Evolutionary conservation across 768 basidiomycete genomes (phyloP), one percentile per base, ranked within the genome.

Genomic region (Punctularia strigosozonata): DNA sequence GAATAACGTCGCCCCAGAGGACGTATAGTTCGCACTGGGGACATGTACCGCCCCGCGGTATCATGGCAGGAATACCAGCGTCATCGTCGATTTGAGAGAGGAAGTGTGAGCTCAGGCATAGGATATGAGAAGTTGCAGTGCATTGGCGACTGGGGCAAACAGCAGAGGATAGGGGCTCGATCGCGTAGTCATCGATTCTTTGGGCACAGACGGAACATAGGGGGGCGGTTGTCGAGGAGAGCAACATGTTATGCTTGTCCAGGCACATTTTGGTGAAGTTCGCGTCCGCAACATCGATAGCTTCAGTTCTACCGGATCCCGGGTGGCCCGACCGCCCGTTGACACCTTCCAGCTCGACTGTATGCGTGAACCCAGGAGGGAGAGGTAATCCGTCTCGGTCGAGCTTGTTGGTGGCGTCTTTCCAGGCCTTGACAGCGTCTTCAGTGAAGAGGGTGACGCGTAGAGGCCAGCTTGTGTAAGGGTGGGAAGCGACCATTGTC

Each of bases 371-470:
- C 0, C 76, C 75, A 17, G 45, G 56, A 10, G 79, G 79, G 31
- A 77, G 60, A 3, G 63, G 52, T 17, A 52, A 40, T 12, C 38
- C 34, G 17, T 32, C 36, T 6, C 46, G 38, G 6, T 52, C 36
- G 26, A 34, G 7, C 33, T 13, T 13, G 20, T 37, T 39, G 4
- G 46, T 42, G 7, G 65, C 60, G 12, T 52, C 53, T 12, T 64
- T 48, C 80, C 83, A 86, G 4, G 55, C 52, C 40, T 65, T 65
- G 15, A 66, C 63, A 10, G 77, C 79, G 39, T 78, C 72, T 30
- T 66, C 57, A 2, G 77, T 77, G 56, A 88, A 90, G 5, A 88
- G 54, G 47, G 80, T 82, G 47, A 86, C 71, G 42, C 77, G 78
- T 24, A 90, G 61, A 0, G 85, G 82, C 74, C 80, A 80, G 15